These are phyloP conservation scores for Metschnikowia koreensis DNA, from an alignment of 805 yeast genomes.

Conservation along the genomic window DNA sequence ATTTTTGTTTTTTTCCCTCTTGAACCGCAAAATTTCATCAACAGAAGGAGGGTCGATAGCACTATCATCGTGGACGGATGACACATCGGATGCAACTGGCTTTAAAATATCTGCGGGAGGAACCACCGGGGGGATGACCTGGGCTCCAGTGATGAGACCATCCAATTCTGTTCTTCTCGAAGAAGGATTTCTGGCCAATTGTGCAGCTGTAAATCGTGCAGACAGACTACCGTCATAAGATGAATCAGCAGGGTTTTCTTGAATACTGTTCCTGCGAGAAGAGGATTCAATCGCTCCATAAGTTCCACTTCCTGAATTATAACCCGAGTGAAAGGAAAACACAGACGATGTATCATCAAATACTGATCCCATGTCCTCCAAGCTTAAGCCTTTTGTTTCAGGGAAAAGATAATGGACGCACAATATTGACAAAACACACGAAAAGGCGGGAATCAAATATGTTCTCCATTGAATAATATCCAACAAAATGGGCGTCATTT, in stretches of 20 bases:
- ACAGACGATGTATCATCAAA: constrained; percentile 62
- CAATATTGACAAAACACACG: constrained; percentile 70
- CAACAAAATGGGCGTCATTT: constrained; percentile 82
- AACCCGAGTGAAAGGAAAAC: constrained; percentile 41
- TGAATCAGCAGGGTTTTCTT: constrained; percentile 3
- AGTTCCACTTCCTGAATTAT: constrained; percentile 12
- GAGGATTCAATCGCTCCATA: constrained; percentile 16
- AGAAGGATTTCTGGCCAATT: constrained; percentile 41
- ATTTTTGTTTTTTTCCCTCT: constrained; percentile 1
- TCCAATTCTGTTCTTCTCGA: constrained; percentile 32
- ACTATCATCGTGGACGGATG: constrained; percentile 14
- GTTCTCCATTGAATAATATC: constrained; percentile 76
- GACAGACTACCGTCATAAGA: constrained; percentile 5
- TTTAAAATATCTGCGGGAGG: constrained; percentile 12
- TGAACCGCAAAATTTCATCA: constrained; percentile 15
- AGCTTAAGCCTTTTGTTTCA: constrained; percentile 83
- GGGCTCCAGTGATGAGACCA: constrained; percentile 31
- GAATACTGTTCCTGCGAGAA: constrained; percentile 8
- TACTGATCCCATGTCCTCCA: constrained; percentile 90
- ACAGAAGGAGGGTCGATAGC: constrained; percentile 19
- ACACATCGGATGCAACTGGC: constrained; percentile 17
- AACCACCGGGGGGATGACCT: constrained; percentile 16
- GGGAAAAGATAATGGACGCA: constrained; percentile 76
- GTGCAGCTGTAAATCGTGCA: constrained; percentile 33
- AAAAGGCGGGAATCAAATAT: constrained; percentile 76